These are phyloP conservation scores for Abrus precatorius DNA, from an alignment of 306 rosid genomes.

Conservation along the genomic window DNA sequence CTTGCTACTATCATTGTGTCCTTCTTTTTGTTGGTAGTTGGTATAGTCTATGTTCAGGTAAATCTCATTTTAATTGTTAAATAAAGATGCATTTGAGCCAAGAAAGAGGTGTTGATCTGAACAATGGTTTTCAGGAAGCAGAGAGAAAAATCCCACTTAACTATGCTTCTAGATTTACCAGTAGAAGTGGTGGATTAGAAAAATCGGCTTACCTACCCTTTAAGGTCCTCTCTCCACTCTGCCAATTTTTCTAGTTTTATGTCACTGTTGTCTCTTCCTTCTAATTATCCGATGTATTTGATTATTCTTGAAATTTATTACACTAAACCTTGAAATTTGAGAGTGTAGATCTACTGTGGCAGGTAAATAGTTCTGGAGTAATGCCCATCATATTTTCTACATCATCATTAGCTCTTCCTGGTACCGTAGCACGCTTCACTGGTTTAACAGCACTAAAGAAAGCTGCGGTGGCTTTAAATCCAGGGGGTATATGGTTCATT, in stretches of 20 bases:
- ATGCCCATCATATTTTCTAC: constrained; percentile 98
- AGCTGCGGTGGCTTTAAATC: constrained; percentile 87
- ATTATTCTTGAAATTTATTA: constrained; percentile 21
- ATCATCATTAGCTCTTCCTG: constrained; percentile 94
- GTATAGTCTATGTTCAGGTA: constrained; percentile 98
- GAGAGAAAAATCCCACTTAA: constrained; percentile 97
- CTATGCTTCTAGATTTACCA: constrained; percentile 89
- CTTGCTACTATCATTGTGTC: constrained; percentile 73
- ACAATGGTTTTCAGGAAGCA: constrained; percentile 85
- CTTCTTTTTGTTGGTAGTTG: constrained; percentile 86
- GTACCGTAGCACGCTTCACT: constrained; percentile 94
- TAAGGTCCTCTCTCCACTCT: constrained; percentile 66
- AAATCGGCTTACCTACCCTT: constrained; percentile 94
- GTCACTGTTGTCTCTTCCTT: constrained; percentile 39
- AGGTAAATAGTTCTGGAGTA: constrained; percentile 98
- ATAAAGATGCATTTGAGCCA: constrained; percentile 30
- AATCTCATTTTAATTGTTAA: constrained; percentile 45
- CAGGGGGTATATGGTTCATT: constrained; percentile 70
- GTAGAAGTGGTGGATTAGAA: constrained; percentile 80
- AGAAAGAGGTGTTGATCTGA: constrained; percentile 51
- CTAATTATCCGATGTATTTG: constrained; percentile 7
- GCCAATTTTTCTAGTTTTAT: constrained; percentile 36
- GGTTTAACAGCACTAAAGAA: constrained; percentile 80
- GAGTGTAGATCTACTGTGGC: constrained; percentile 47
- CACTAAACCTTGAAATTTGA: constrained; percentile 30